Conservation (phyloP, 2,329 filamentous ascomycete genomes). For the Hymenoscyphus fructigenus region DNA sequence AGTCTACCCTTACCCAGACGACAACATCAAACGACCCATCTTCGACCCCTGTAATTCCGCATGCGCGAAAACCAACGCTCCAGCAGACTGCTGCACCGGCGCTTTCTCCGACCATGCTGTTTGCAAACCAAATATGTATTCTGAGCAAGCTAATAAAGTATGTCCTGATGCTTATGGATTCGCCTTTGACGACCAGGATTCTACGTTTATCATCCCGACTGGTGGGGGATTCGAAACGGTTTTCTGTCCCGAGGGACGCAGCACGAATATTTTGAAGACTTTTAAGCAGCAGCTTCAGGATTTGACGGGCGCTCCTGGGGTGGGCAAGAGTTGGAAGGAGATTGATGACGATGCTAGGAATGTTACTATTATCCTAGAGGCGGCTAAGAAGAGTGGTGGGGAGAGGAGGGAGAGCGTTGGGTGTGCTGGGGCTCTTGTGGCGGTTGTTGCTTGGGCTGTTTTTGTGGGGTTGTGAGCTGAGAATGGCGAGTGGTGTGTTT, state of each 20-base stretch:
- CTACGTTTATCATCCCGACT: constrained; percentile 60
- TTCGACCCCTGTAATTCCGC: constrained; percentile 80
- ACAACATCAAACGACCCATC: constrained; percentile 64
- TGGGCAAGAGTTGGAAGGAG: constrained; percentile 35
- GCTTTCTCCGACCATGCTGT: constrained; percentile 60
- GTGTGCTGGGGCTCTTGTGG: constrained; percentile 32
- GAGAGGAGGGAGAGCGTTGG: constrained; percentile 20
- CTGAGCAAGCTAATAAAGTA: constrained; percentile 66
- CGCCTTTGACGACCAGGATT: constrained; percentile 59
- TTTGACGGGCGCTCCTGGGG: constrained; percentile 45
- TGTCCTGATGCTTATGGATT: constrained; percentile 86
- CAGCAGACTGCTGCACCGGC: constrained; percentile 75
- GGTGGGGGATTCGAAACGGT: constrained; percentile 77
- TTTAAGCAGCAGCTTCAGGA: constrained; percentile 50
- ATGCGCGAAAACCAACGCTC: constrained; percentile 66
- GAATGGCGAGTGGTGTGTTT: background rate
- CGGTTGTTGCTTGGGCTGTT: constrained; percentile 31
- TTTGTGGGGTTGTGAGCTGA: background rate
- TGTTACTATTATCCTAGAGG: constrained; percentile 32
- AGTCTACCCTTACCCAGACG: constrained; percentile 78
- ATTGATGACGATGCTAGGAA: constrained; percentile 39
- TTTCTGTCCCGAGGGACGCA: constrained; percentile 68
- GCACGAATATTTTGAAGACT: constrained; percentile 57
- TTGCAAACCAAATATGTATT: constrained; percentile 69
- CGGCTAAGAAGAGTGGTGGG: constrained; percentile 16